A percentile compares a stretch with the other conserved stretches of the same genome.
Evolutionary conservation across 345 rosid species (phyloP).

Genomic region (Sisymbrium altissimum): DNA sequence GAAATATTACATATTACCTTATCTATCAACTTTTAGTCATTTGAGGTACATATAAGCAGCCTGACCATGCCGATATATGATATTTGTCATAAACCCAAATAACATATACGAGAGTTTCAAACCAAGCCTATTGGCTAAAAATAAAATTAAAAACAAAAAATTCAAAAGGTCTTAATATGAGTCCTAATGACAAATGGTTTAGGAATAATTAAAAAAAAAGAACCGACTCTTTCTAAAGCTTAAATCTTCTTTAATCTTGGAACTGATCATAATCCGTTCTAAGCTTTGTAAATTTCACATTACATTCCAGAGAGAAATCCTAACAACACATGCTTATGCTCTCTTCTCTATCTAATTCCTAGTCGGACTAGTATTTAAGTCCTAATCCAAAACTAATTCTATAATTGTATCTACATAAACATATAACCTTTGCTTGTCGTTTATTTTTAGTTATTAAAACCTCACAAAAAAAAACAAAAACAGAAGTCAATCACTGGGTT

Average conservation of each 20-base stretch:
- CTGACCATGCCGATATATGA: constrained; percentile 1
- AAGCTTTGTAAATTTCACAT: not conserved
- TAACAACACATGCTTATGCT: constrained; percentile 13
- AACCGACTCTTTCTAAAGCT: constrained; percentile 16
- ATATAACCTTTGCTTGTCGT: not conserved
- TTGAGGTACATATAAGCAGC: not conserved
- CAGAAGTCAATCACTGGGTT: constrained; percentile 20
- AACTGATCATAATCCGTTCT: not conserved
- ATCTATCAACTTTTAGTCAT: not conserved
- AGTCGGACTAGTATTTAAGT: constrained; percentile 3
- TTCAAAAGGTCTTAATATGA: not conserved
- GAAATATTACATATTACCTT: too few relatives aligned
- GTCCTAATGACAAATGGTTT: not conserved
- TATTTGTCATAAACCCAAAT: too few relatives aligned
- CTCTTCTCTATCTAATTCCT: not conserved
- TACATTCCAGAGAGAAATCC: not conserved
- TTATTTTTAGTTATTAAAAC: not conserved
- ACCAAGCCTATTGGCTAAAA: not conserved
- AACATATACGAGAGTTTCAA: too few relatives aligned
- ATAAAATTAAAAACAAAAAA: not conserved
- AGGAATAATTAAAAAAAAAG: not conserved
- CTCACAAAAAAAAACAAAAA: not conserved
- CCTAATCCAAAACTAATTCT: not conserved
- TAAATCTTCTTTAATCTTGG: not conserved
- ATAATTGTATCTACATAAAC: not conserved